Evolutionary conservation across 2,329 filamentous ascomycete genomes (phyloP), one percentile per base, ranked within the genome.

Genomic region (Penicillium sp.): DNA sequence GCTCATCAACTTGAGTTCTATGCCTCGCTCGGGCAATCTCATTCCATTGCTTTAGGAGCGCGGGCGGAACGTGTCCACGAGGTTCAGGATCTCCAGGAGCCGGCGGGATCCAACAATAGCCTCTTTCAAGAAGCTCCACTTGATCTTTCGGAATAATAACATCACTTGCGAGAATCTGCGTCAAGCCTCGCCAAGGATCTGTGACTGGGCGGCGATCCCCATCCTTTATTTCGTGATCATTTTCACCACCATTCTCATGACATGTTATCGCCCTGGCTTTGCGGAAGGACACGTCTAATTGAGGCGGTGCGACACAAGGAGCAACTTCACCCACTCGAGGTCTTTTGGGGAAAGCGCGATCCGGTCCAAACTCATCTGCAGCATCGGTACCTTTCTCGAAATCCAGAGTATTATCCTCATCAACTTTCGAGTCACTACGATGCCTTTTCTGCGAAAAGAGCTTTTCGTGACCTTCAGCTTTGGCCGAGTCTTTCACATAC

Each of bases 91-190:
- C 51, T 11, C 66, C 65, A 1, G 61, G 41, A n/a, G 53, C 49
- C n/a, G 66, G 61, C 34, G 68, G 67, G 44, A 70, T 55, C 69
- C 66, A 69, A 47, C 59, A 76, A 12, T 73, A 67, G 26, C 41
- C 51, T 5, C 68, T 60, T 5, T 74, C 69, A 1, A 85, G 63
- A 4, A 84, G 65, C 7, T 66, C 55, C 38, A 63, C 58, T 55
- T 85, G 82, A 12, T 76, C 69, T 26, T 61, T 66, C 2, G 76
- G 70, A 44, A 80, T 75, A 25, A 58, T 66, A 29, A 76, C 60
- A 54, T 77, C 72, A 38, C 58, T 63, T 13, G 65, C 66, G 28
- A 65, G 62, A 46, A 80, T 72, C 13, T 56, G 63, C 29, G 58
- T 63, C 55, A 66, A 62, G 32, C 59, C 57, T 50, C 60, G 43